A percentile compares a stretch with the other conserved stretches of the same genome.
phyloP scores from a whole-genome alignment of 108 stramenopile species.

The Stephanodiscus minutulus region DNA sequence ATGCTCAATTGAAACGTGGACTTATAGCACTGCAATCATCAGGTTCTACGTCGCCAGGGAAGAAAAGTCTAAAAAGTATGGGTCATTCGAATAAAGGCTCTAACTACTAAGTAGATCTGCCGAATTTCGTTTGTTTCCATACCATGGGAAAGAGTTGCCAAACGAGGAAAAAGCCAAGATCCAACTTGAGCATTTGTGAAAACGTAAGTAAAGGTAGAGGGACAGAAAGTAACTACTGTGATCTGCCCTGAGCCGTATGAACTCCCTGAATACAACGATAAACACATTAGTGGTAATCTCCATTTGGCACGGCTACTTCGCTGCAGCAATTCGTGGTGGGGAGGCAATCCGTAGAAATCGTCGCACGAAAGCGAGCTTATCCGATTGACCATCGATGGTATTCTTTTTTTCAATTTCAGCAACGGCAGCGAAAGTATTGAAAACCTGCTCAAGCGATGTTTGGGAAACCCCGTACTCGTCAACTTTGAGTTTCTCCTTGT shows the following conservation, averaged over 20 bases:
- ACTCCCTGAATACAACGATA: too few species aligned
- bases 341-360: background rate
- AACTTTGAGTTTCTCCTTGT: slow-evolving; percentile 61
- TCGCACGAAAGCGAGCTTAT: background rate
- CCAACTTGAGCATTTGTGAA: too few species aligned
- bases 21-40: slow-evolving; percentile 20
- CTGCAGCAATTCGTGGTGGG: background rate
- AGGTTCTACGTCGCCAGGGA: slow-evolving; percentile 10
- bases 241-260: too few species aligned
- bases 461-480: slow-evolving; percentile 80
- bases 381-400: slow-evolving; percentile 8
- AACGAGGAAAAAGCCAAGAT: too few species aligned
- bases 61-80: slow-evolving; percentile 44
- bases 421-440: slow-evolving; percentile 78
- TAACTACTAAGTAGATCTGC: background rate
- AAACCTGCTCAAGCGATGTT: slow-evolving; percentile 82
- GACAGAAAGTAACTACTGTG: too few species aligned
- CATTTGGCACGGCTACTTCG: too few species aligned
- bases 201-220: too few species aligned
- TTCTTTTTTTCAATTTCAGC: slow-evolving; percentile 63
- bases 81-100: slow-evolving; percentile 2
- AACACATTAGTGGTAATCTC: too few species aligned
- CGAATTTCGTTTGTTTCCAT: too few species aligned
- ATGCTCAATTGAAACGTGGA: slow-evolving; percentile 64
- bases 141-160: too few species aligned